Base-by-base conservation (phyloP, 2,329 filamentous ascomycete species). In the Aureobasidium sp. region DNA sequence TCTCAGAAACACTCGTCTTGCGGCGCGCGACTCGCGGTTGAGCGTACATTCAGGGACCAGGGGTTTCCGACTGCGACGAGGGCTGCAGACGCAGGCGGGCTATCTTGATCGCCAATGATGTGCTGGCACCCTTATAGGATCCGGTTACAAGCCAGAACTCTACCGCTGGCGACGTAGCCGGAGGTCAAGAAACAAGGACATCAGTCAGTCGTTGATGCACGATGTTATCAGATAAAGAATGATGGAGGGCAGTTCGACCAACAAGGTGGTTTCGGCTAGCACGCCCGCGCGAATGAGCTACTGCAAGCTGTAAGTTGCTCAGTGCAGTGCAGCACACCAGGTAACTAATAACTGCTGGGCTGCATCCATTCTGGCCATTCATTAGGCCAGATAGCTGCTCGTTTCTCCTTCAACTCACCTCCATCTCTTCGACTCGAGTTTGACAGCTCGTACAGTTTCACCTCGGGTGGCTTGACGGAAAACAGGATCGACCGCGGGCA, bases 81-180 rank as follows among this genome's bases (percentile, higher is more conserved):
- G 29, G 36, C 17, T 9, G 39, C 15, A 45, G 53, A 34, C 31
- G 20, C 25, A 44, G 27, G 39, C 14, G 11, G 17, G 27, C 53
- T 45, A 27, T 45, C 42, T 45, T 34, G 53, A 57, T 57, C 53
- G 53, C 37, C 53, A 57, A 57, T 47, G 55, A 58, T 58, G 55
- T 58, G 55, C 55, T 58, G 55, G 55, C 55, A 45, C 17, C 27
- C 39, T 31, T 22, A 25, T 15, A 31, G 34, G 17, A 3, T 45
- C 29, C 29, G 53, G 41, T 27, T 20, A 36, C 27, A 34, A n/a
- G 29, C 11, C 53, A 44, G 39, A 20, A 20, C 7, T 25, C n/a
- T 34, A 22, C 27, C 53, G 27, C 27, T 44, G 29, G 39, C 53
- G 22, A 22, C 25, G 22, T 42, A 14, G 29, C 17, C 3, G 52